phyloP scores from a whole-genome alignment of 352 stramenopile genomes.

The Phytophthora nicotianae region DNA sequence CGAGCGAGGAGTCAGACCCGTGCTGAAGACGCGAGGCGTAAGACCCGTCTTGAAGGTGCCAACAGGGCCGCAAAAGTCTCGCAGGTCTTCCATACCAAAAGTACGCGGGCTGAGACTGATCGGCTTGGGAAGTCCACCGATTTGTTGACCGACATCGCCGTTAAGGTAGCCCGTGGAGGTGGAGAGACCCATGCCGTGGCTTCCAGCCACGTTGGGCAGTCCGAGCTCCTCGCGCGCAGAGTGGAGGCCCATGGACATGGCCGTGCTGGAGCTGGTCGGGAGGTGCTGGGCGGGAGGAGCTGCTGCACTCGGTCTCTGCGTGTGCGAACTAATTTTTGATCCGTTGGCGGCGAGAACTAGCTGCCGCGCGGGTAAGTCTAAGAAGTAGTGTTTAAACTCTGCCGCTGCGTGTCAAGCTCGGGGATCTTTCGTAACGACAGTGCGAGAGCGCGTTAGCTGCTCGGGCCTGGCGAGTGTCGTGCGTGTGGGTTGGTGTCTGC shows the following conservation, averaged over 20 bases:
- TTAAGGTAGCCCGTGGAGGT: slow-evolving; percentile 41
- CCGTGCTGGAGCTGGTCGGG: slow-evolving; percentile 24
- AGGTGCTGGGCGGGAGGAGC: slow-evolving; percentile 24
- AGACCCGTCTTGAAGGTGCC: slow-evolving; percentile 86
- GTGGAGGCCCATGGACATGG: slow-evolving; percentile 77
- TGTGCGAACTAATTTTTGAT: slow-evolving; percentile 42
- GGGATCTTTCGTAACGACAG: slow-evolving; percentile 22
- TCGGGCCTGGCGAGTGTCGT: slow-evolving; percentile 1
- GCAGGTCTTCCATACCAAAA: slow-evolving; percentile 86
- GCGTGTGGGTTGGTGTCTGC: slow-evolving; percentile 14
- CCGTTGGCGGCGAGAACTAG: slow-evolving; percentile 9
- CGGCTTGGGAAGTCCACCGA: slow-evolving; percentile 58
- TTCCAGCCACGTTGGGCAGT: slow-evolving; percentile 53
- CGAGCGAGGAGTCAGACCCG: slow-evolving; percentile 76
- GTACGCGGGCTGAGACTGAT: slow-evolving; percentile 79
- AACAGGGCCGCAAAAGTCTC: slow-evolving; percentile 80
- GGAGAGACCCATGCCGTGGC: slow-evolving; percentile 41
- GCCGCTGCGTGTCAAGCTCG: slow-evolving; percentile 21
- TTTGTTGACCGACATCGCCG: slow-evolving; percentile 36
- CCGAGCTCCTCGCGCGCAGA: slow-evolving; percentile 73
- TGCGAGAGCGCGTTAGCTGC: slow-evolving; percentile 10
- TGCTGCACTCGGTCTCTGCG: slow-evolving; percentile 38
- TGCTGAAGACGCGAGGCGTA: slow-evolving; percentile 82
- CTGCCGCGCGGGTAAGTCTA: slow-evolving; percentile 14
- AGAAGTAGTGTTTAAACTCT: slow-evolving; percentile 3